Base-by-base conservation (phyloP, 2,329 filamentous ascomycete genomes). In the Aspergillus pseudoviridinutans region DNA sequence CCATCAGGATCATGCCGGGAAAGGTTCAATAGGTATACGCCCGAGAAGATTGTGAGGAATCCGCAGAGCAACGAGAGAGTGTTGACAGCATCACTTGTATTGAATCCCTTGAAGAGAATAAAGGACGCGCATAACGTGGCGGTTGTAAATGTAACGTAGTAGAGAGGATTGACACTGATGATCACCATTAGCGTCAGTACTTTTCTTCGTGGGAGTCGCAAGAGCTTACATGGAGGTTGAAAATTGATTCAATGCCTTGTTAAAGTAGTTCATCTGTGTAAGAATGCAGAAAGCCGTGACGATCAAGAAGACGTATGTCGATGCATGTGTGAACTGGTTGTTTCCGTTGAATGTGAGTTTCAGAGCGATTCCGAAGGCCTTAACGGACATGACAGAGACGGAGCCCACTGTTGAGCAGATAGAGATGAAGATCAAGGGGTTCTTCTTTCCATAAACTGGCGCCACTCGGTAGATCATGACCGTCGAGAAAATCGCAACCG, bases 231-330 rank as follows among this genome's bases (percentile, higher is more conserved):
- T 96, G 67, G 95, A 96, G 32, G 94, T 97, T 29, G 91, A 93
- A 77, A 97, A 99, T 69, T 95, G 92, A 75, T 91, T 95, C 59
- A 99, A 80, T 7, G 94, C 94, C 77, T 99, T 99, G 82, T 99
- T 99, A 78, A 99, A 96, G 77, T 99, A 99, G 77, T 99, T 99
- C 94, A 99, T 97, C 81, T 99, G 94, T 8, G 92, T 97, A 65
- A 99, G 76, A 71, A 99, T 97, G 80, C 94, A 99, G 63, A 97
- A 91, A 3, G 83, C 82, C 0, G 92, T 94, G 63, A 97, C 85
- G 64, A 99, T 97, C 76, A 93, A 87, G 74, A 99, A 99, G 62
- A 97, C 92, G 68, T 99, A 99, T 58, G 95, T 99, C 51, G 92
- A 96, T 2, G 95, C 91, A 67, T 96, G 91, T 4, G 85, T 86